These are phyloP conservation scores for Penicillium sp. DNA, from an alignment of 2,329 filamentous ascomycete species.

Conservation along the genomic window DNA sequence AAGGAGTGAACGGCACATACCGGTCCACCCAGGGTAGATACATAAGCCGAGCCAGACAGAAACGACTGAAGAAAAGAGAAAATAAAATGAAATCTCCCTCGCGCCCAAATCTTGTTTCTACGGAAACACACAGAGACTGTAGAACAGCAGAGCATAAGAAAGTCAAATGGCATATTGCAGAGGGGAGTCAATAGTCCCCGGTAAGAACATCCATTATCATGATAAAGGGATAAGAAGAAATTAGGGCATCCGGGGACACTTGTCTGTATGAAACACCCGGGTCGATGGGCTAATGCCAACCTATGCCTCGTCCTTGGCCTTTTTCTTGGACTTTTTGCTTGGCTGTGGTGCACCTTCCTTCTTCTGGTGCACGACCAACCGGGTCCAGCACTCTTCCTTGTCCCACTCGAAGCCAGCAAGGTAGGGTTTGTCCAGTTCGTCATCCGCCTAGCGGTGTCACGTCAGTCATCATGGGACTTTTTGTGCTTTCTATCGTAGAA, in stretches of 20 bases:
- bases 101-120: conserved; percentile 29
- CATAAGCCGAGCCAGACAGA: conserved; percentile 5
- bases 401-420: conserved; percentile 96
- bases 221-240: not conserved
- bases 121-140: conserved; percentile 18
- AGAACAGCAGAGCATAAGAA: not conserved
- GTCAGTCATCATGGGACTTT: not conserved
- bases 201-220: conserved; percentile 3
- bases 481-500: not conserved
- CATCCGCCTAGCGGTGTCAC: conserved; percentile 65
- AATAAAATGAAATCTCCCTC: conserved; percentile 17
- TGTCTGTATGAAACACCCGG: not conserved
- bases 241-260: not conserved
- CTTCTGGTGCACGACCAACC: conserved; percentile 81
- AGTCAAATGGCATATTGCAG: not conserved
- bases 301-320: conserved; percentile 34
- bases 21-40: conserved; percentile 9
- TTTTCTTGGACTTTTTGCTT: conserved; percentile 61
- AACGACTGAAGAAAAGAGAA: conserved; percentile 9
- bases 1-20: conserved; percentile 13
- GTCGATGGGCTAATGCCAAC: conserved; percentile 2
- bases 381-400: conserved; percentile 85
- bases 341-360: conserved; percentile 55
- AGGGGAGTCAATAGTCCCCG: conserved; percentile 9
- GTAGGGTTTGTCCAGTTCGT: conserved; percentile 84